Evolutionary conservation across 805 yeast species (phyloP), one percentile per base, ranked within the genome.

Genomic region (Millerozyma acaciae): DNA sequence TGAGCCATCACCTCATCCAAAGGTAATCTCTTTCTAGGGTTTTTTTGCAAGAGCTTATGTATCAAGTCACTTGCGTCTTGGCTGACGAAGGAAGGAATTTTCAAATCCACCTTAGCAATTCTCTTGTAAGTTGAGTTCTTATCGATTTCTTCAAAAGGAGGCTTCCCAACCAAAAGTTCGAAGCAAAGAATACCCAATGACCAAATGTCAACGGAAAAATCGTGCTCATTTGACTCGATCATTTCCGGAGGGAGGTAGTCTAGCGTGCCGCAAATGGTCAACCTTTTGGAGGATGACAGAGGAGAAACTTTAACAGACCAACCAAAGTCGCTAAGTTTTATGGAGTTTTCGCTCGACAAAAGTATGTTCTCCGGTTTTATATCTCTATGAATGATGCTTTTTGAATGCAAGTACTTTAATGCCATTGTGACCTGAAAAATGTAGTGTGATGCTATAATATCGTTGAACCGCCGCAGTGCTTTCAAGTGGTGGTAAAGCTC

Each of bases 231-330:
- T 1, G 84, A 79, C 40, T 83, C 93, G 5, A 90, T 85, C 84
- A 93, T 80, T 60, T 90, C 98, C 6, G 98, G 98, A 0, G 97
- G 94, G 10, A 93, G 60, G 48, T 90, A 90, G 58, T 93, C 97
- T 25, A 90, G 65, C 0, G 98, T 93, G 0, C 98, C 97, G 59
- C 97, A 93, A 65, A 93, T 74, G 0, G 97, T 90, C 10, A 78
- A 69, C 48, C 96, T 65, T 41, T 75, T 73, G 8, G 38, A 39
- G 13, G 37, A 26, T 2, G 47, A 28, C 15, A 43, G 33, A 6
- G 51, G 34, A 14, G 19, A 18, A 20, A 21, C 27, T 22, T 37
- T 37, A 42, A 89, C 90, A 35, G 95, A 83, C 97, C 97, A 90
- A 9, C 98, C 98, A 55, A 93, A 90, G 60, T 90, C 98, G 13